Evolutionary conservation across 257 asterid genomes (phyloP).

Genomic region (Solanum corneliomulleri): DNA sequence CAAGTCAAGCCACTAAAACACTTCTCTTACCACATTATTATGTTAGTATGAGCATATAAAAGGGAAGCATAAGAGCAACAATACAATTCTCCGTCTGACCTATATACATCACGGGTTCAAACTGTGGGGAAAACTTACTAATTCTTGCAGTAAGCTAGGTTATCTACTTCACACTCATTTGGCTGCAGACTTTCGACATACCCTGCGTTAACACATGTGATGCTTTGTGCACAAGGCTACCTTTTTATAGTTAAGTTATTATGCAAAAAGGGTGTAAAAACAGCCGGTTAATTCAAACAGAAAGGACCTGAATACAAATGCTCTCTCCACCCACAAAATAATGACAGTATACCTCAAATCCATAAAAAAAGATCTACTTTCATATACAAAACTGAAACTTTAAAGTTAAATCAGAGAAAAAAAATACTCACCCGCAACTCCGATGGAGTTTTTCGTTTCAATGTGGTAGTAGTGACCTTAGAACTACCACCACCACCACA

Average conservation of each 20-base stretch:
- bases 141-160: not conserved
- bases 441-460: constrained; percentile 83
- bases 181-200: not conserved
- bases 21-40: not conserved
- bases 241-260: not conserved
- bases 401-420: not conserved
- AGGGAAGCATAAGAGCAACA: not conserved
- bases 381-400: not conserved
- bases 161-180: not conserved
- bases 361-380: not conserved
- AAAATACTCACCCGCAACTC: constrained; percentile 50
- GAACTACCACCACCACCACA: constrained; percentile 13
- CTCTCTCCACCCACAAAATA: not conserved
- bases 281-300: not conserved
- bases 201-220: not conserved
- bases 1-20: not conserved
- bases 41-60: not conserved
- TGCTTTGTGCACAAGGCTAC: not conserved
- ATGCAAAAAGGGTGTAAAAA: not conserved
- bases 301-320: not conserved
- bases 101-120: not conserved
- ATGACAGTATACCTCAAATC: not conserved
- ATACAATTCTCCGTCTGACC: not conserved
- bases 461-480: constrained; percentile 20
- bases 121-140: not conserved